Conservation (phyloP, 352 stramenopile genomes). For the Phytopythium vexans region DNA sequence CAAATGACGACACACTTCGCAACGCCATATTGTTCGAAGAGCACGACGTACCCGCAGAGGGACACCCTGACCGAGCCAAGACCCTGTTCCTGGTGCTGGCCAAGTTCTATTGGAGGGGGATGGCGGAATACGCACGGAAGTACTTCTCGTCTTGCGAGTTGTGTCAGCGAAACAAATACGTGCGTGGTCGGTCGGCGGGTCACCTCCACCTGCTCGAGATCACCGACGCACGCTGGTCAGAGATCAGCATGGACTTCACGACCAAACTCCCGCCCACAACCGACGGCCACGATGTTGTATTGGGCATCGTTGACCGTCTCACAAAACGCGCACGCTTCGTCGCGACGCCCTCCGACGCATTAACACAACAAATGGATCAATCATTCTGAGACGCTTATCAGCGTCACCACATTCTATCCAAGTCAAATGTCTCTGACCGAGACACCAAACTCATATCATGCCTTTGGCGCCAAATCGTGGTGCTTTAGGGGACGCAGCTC, state of each 20-base stretch:
- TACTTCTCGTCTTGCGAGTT: slow-evolving; percentile 13
- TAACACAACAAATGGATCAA: neutral
- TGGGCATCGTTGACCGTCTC: slow-evolving; percentile 10
- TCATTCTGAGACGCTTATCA: slow-evolving; percentile 11
- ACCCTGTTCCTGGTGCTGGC: slow-evolving; percentile 5
- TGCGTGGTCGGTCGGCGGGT: neutral
- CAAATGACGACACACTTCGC: neutral
- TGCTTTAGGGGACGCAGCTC: slow-evolving; percentile 5
- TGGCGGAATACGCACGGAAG: slow-evolving; percentile 5
- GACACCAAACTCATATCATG: slow-evolving; percentile 11
- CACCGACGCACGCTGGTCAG: neutral
- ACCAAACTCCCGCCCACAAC: slow-evolving; percentile 1
- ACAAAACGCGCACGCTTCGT: slow-evolving; percentile 12
- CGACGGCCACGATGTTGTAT: slow-evolving; percentile 3
- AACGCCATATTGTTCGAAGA: slow-evolving; percentile 11
- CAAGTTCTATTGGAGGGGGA: slow-evolving; percentile 7
- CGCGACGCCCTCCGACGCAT: neutral
- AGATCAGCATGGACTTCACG: slow-evolving; percentile 18
- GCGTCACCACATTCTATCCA: slow-evolving; percentile 7
- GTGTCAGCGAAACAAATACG: slow-evolving; percentile 10
- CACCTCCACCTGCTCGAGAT: slow-evolving; percentile 10
- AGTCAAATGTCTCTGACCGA: slow-evolving; percentile 11
- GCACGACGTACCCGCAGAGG: slow-evolving; percentile 2
- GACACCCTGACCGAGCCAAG: slow-evolving; percentile 10
- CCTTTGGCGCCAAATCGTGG: slow-evolving; percentile 7